These are phyloP conservation scores for Agastache rugosa DNA, from an alignment of 257 asterid genomes.

Conservation along the genomic window DNA sequence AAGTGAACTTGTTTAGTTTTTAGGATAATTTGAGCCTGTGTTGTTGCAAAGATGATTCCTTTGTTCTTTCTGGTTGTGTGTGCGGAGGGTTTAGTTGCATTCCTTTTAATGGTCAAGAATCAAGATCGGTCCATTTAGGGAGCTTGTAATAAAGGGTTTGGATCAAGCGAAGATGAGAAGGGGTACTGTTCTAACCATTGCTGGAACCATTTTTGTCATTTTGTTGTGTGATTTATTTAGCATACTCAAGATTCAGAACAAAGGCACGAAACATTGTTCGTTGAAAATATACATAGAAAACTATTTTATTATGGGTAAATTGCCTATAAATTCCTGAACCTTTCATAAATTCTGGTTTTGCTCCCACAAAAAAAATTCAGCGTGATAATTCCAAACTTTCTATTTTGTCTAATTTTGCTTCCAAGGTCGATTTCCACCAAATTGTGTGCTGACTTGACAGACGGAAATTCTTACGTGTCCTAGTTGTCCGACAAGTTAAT, in stretches of 20 bases:
- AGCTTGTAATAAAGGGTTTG: conserved; percentile 79
- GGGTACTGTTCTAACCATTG: conserved; percentile 84
- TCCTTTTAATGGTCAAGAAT: conserved; percentile 83
- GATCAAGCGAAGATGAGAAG: conserved; percentile 92
- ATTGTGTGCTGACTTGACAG: no score
- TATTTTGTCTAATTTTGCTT: no score
- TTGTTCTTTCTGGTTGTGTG: conserved; percentile 78
- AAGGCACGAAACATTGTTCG: conserved; percentile 92
- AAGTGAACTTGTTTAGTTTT: conserved; percentile 9
- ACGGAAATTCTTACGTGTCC: no score
- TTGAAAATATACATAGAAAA: no score
- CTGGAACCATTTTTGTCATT: conserved; percentile 78
- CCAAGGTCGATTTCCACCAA: no score
- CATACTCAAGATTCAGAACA: conserved; percentile 90
- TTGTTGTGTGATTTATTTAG: conserved; percentile 73
- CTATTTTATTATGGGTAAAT: no score
- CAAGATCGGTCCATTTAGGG: conserved; percentile 91
- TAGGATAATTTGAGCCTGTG: conserved; percentile 1
- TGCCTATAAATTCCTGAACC: no score
- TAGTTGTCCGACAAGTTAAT: no score
- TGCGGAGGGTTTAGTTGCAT: conserved; percentile 79
- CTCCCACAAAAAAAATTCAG: no score
- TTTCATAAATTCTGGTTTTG: no score
- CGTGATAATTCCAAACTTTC: no score
- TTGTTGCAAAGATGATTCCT: conserved; percentile 69